These are phyloP conservation scores for Mycena vitilis DNA, from an alignment of 768 basidiomycete genomes.

Conservation along the genomic window DNA sequence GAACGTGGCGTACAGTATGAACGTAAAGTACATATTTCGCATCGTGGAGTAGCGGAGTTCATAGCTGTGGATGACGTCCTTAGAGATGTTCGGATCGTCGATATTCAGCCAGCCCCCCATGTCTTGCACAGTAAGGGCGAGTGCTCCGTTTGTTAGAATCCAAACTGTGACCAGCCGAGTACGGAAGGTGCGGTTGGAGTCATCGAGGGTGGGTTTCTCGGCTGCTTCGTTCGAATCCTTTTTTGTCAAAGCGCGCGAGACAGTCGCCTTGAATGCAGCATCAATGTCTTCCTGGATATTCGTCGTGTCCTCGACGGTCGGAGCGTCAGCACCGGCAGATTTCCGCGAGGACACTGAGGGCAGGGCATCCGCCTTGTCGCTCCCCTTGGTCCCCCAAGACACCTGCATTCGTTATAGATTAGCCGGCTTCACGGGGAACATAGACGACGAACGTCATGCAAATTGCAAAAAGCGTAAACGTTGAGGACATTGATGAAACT, in stretches of 20 bases:
- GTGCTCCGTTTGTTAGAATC: constrained; percentile 64
- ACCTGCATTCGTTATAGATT: constrained; percentile 55
- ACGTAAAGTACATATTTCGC: constrained; percentile 68
- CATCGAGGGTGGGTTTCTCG: constrained; percentile 89
- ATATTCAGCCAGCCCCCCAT: constrained; percentile 36
- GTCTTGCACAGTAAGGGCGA: constrained; percentile 29
- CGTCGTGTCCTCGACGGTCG: constrained; percentile 88
- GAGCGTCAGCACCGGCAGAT: constrained; percentile 71
- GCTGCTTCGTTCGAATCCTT: constrained; percentile 69
- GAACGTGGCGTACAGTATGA: constrained; percentile 87
- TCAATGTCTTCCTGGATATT: constrained; percentile 91
- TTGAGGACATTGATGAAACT: constrained; percentile 95
- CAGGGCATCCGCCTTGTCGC: constrained; percentile 91
- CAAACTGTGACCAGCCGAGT: constrained; percentile 87
- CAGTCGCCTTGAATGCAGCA: constrained; percentile 90
- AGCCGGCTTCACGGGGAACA: background rate
- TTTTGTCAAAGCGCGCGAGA: constrained; percentile 87
- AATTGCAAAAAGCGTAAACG: constrained; percentile 96
- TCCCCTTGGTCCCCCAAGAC: constrained; percentile 95
- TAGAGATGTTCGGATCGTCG: constrained; percentile 21
- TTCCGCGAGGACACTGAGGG: constrained; percentile 92
- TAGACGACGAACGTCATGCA: constrained; percentile 74
- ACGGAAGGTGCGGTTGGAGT: constrained; percentile 93
- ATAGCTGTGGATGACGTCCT: constrained; percentile 31
- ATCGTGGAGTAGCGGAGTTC: constrained; percentile 36